These are phyloP conservation scores for Yamadazyma kitorensis DNA, from an alignment of 805 yeast genomes.

Conservation along the genomic window DNA sequence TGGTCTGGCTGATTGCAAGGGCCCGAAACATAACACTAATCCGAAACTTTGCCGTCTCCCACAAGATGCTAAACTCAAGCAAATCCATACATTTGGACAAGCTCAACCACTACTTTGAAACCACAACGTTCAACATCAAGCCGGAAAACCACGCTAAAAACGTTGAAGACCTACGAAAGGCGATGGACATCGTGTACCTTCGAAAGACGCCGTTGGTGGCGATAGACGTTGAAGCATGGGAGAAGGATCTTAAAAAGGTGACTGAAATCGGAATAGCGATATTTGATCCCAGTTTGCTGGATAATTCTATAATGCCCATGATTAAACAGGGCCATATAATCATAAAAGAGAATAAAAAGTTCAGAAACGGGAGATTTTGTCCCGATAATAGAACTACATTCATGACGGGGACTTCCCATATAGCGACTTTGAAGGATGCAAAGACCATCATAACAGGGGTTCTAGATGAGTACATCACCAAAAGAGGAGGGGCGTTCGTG, in stretches of 20 bases:
- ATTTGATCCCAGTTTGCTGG: constrained; percentile 50
- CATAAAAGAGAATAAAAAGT: constrained; percentile 40
- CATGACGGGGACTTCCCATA: constrained; percentile 48
- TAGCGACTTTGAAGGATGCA: constrained; percentile 36
- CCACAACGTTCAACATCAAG: constrained; percentile 16
- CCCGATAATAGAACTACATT: constrained; percentile 52
- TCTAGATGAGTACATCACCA: constrained; percentile 40
- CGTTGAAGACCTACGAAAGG: constrained; percentile 9
- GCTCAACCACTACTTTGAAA: constrained; percentile 20
- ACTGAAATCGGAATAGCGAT: constrained; percentile 62
- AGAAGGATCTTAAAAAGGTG: constrained; percentile 37
- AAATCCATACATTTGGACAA: too few relatives aligned
- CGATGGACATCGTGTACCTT: constrained; percentile 21
- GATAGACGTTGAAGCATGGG: constrained; percentile 61
- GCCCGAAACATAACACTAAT: too few relatives aligned
- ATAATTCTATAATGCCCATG: constrained; percentile 34
- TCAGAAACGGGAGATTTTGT: constrained; percentile 49
- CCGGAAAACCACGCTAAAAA: constrained; percentile 12
- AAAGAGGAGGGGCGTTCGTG: constrained; percentile 39
- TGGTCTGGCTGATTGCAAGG: too few relatives aligned
- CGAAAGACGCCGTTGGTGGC: constrained; percentile 38
- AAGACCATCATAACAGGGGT: constrained; percentile 39
- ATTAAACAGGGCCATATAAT: constrained; percentile 43
- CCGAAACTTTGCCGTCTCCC: too few relatives aligned
- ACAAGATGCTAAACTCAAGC: too few relatives aligned